Conservation (phyloP, 2,329 filamentous ascomycete species). For the Ophiostoma quercus region DNA sequence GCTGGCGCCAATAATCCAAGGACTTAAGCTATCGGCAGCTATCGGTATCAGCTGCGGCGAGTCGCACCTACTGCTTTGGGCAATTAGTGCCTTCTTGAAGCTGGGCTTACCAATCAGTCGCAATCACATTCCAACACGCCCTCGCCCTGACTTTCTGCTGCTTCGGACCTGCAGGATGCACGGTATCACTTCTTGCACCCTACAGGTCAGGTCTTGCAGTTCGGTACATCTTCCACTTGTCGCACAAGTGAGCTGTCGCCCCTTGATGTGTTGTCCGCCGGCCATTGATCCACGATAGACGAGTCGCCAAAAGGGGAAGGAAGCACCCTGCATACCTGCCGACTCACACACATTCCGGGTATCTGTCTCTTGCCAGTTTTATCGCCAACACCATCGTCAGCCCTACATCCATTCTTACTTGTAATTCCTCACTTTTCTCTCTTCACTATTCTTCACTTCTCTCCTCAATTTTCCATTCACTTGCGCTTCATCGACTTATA, state of each 20-base stretch:
- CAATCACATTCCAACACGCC: background rate
- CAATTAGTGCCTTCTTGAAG: background rate
- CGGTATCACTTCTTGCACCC: background rate
- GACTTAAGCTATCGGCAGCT: conserved; percentile 1
- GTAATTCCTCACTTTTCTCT: background rate
- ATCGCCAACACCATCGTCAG: background rate
- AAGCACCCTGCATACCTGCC: background rate
- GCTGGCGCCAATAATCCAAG: background rate
- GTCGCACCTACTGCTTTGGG: background rate
- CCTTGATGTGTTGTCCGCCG: conserved; percentile 9
- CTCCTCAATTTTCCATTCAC: background rate
- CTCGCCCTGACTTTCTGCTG: background rate
- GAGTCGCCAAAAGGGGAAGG: background rate
- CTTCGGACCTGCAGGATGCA: background rate
- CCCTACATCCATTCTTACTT: background rate
- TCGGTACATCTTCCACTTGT: conserved; percentile 7
- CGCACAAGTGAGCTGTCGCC: background rate
- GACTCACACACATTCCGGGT: background rate
- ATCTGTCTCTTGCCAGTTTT: background rate
- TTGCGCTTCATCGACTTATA: background rate
- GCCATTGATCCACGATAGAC: background rate
- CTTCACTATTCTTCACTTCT: background rate
- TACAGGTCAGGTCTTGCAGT: background rate
- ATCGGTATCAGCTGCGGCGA: conserved; percentile 3
- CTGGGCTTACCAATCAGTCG: background rate